Evolutionary conservation across 257 asterid genomes (phyloP).

Genomic region (Solanum etuberosum): DNA sequence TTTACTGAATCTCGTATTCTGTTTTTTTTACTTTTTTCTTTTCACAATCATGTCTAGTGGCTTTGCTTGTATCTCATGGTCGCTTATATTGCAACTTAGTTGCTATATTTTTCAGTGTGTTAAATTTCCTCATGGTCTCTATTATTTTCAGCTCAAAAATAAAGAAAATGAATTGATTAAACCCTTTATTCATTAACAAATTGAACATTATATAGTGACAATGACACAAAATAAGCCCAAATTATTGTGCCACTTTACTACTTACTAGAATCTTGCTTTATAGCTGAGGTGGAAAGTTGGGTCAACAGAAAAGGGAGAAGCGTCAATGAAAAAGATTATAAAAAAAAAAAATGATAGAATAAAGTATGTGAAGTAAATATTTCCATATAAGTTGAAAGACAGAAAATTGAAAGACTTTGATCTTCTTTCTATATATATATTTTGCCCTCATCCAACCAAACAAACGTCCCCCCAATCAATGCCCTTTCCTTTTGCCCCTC

Average conservation of each 20-base stretch:
- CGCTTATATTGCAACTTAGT: background rate
- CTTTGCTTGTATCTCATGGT: background rate
- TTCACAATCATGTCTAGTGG: background rate
- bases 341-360: background rate
- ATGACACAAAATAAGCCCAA: background rate
- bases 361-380: background rate
- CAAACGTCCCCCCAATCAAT: background rate
- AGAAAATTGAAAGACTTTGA: background rate
- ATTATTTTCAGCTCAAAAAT: background rate
- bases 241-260: background rate
- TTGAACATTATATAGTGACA: background rate
- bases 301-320: background rate
- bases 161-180: background rate
- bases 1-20: background rate
- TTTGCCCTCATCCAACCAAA: background rate
- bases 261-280: background rate
- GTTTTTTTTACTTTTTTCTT: background rate
- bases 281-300: background rate
- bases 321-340: background rate
- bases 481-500: background rate
- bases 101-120: background rate
- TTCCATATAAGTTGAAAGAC: background rate
- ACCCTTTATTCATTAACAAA: background rate
- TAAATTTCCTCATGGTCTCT: background rate
- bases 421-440: background rate